Evolutionary conservation across 2,329 filamentous ascomycete species (phyloP).

Genomic region (Stagonosporopsis vannaccii): DNA sequence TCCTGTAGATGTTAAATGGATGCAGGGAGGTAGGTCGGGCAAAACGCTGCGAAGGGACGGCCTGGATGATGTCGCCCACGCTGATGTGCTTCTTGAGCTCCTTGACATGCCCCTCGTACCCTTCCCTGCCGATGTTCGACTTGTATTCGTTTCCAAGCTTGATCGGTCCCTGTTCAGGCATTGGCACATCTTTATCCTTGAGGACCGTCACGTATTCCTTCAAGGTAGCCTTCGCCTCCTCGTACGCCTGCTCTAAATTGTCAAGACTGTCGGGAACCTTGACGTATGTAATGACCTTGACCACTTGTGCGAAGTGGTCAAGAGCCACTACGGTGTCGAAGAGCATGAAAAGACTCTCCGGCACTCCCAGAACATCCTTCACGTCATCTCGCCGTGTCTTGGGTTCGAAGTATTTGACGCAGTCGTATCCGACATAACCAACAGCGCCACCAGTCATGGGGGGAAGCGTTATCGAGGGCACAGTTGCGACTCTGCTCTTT

Average conservation of each 20-base stretch:
- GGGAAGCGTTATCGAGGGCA: slow-evolving; percentile 83
- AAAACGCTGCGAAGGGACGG: slow-evolving; percentile 93
- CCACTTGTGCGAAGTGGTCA: slow-evolving; percentile 90
- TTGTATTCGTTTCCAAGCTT: slow-evolving; percentile 77
- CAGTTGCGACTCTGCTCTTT: slow-evolving; percentile 78
- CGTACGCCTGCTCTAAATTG: slow-evolving; percentile 73
- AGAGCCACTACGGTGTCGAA: slow-evolving; percentile 95
- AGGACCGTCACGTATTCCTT: slow-evolving; percentile 74
- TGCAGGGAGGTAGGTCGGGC: slow-evolving; percentile 88
- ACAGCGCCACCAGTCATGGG: slow-evolving; percentile 91
- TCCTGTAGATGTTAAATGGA: slow-evolving; percentile 97
- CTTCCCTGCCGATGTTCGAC: slow-evolving; percentile 87
- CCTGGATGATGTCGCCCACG: slow-evolving; percentile 94
- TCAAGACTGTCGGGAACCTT: slow-evolving; percentile 64
- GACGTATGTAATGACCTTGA: slow-evolving; percentile 93
- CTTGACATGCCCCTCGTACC: slow-evolving; percentile 91
- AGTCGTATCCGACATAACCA: slow-evolving; percentile 97
- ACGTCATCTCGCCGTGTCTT: slow-evolving; percentile 88
- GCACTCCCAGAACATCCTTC: slow-evolving; percentile 86
- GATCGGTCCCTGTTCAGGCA: slow-evolving; percentile 80
- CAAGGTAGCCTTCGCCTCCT: slow-evolving; percentile 69
- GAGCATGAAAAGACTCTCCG: slow-evolving; percentile 96
- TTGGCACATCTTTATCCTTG: slow-evolving; percentile 74
- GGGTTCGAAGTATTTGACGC: slow-evolving; percentile 96
- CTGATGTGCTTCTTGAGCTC: slow-evolving; percentile 89